Base-by-base conservation (phyloP, 73 alveolate genomes). In the Blepharisma japonicum region DNA sequence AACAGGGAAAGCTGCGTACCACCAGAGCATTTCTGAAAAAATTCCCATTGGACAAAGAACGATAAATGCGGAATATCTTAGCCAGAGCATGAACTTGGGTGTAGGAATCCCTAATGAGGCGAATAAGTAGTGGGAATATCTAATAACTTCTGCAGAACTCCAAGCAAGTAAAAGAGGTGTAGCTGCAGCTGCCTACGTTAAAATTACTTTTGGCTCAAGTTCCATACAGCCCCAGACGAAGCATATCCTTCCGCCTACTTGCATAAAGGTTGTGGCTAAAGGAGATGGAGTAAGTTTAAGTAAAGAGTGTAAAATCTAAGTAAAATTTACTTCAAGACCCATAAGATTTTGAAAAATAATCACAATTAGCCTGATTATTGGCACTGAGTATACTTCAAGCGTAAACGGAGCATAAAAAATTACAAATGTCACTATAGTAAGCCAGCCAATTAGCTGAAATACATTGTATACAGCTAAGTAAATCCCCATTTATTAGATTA, bases 41-140 rank as follows among this genome's bases (percentile, higher is more conserved):
- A 66, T 79, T 51, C 89, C 89, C 14, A 74, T 46, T 6, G 89
- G 89, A 54, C 72, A 81, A 6, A 81, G 77, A 11, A 76, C 66
- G 7, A 81, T 32, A 66, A 81, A 81, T 20, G 55, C 81, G 55
- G 74, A 51, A 20, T 74, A 55, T 56, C 89, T 81, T 9, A 76
- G 76, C 83, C 79, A 74, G 27, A 25, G 55, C 18, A 76, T 8
- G 14, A 71, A 14, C 74, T 61, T 14, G 14, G 38, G 38, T 18
- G 38, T 61, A 8, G 18, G 18, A 3, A 2, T 25, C 42, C 42
- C 42, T 14, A 61, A 61, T 8, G 11, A 11, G 18, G 18, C 23
- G 23, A 9, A n/a, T 8, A 61, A 9, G 23, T 61, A 61, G 23
- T 61, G 38, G 11, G 47, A 8, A 61, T 61, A 61, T 61, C 74